These are phyloP conservation scores for Exophiala bonariae DNA, from an alignment of 2,329 filamentous ascomycete genomes.

Conservation along the genomic window DNA sequence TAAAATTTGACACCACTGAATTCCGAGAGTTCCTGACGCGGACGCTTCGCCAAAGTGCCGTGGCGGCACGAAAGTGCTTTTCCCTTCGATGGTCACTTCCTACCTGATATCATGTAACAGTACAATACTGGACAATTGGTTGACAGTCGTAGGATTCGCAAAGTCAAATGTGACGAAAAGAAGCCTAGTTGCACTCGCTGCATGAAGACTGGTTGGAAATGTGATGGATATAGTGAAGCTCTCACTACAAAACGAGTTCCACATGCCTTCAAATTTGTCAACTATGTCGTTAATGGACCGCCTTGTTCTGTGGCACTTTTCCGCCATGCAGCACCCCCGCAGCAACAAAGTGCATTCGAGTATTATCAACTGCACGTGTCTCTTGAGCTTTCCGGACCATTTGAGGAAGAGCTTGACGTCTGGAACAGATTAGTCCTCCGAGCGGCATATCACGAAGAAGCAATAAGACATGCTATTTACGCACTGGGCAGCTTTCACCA, in stretches of 20 bases:
- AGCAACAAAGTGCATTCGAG: constrained; percentile 1
- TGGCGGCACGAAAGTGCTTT: no score
- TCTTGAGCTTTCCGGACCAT: constrained; percentile 2
- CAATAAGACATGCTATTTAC: constrained; percentile 1
- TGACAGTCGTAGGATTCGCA: constrained; percentile 2
- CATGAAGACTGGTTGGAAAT: background rate
- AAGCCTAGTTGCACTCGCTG: background rate
- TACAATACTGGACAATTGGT: no score
- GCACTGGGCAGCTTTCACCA: constrained; percentile 3
- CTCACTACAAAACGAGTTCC: background rate
- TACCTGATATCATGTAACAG: no score
- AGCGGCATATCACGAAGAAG: constrained; percentile 1
- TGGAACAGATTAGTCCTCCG: constrained; percentile 3
- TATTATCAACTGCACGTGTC: constrained; percentile 2
- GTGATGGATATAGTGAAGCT: constrained; percentile 3
- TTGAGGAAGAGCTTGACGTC: constrained; percentile 1
- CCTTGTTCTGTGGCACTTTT: background rate
- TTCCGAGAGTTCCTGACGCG: no score
- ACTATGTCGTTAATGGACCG: constrained; percentile 1
- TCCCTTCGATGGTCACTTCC: no score
- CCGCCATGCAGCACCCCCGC: background rate
- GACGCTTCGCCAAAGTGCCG: no score
- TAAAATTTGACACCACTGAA: background rate
- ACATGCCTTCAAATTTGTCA: background rate
- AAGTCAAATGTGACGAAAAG: constrained; percentile 3